phyloP scores from a whole-genome alignment of 2,329 filamentous ascomycete species.

The Volutella citrinella region DNA sequence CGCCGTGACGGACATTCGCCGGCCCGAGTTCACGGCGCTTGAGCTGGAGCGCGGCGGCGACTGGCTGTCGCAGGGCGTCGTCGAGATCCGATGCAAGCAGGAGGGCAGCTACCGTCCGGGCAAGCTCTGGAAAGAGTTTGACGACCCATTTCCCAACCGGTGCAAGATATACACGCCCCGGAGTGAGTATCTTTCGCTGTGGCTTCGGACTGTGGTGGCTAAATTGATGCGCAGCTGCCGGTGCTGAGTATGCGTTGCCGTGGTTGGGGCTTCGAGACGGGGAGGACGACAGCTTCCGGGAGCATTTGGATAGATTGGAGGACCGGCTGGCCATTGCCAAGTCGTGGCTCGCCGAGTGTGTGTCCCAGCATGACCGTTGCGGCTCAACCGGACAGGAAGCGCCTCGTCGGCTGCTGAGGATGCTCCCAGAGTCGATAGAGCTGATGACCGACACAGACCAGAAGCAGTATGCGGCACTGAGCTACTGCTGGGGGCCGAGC shows the following conservation, averaged over 20 bases:
- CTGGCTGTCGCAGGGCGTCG: not conserved
- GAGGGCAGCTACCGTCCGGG: not conserved
- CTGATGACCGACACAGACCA: too few relatives aligned
- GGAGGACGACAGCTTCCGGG: not conserved
- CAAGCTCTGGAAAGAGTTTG: not conserved
- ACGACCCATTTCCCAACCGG: conserved; percentile 1
- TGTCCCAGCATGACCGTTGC: not conserved
- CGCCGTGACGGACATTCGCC: conserved; percentile 1
- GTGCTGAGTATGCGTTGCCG: not conserved
- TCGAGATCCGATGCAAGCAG: not conserved
- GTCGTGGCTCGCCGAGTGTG: conserved; percentile 4
- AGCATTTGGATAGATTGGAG: not conserved
- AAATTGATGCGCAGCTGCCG: not conserved
- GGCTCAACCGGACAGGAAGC: too few relatives aligned
- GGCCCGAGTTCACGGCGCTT: conserved; percentile 1
- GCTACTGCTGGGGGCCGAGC: conserved; percentile 8
- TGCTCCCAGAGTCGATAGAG: too few relatives aligned
- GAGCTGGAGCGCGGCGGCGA: conserved; percentile 2
- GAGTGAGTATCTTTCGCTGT: not conserved
- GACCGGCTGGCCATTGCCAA: not conserved
- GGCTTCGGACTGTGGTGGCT: not conserved
- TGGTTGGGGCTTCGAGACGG: conserved; percentile 1
- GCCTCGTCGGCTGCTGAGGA: too few relatives aligned
- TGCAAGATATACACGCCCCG: conserved; percentile 1
- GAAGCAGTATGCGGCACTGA: conserved; percentile 10